phyloP scores from a whole-genome alignment of 2,329 filamentous ascomycete species.

The Colletotrichum gloeosporioides region DNA sequence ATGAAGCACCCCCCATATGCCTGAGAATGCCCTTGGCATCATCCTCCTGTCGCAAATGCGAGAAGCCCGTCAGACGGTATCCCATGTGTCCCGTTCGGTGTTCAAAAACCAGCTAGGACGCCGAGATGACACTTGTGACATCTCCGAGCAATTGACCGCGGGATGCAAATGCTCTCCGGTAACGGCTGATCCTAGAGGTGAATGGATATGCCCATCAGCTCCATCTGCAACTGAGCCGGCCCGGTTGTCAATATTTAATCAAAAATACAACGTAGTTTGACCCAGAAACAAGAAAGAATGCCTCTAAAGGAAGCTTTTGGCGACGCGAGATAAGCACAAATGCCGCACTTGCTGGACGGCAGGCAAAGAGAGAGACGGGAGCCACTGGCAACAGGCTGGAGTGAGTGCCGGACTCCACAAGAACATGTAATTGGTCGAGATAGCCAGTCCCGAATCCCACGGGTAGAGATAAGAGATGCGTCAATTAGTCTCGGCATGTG shows the following conservation, averaged over 20 bases:
- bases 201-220: neutral
- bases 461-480: constrained; percentile 13
- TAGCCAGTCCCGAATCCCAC: neutral
- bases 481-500: constrained; percentile 3
- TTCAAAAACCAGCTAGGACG: neutral
- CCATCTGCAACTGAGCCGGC: neutral
- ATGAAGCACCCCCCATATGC: neutral
- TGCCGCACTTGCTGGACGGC: neutral
- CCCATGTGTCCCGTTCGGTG: neutral
- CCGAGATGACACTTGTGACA: neutral
- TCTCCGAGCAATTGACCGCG: neutral
- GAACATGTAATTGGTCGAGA: constrained; percentile 7
- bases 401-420: neutral
- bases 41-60: neutral
- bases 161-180: neutral
- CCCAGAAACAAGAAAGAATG: neutral
- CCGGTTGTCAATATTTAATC: neutral
- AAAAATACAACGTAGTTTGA: neutral
- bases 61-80: neutral
- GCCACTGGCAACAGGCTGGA: neutral
- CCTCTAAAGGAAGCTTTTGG: neutral
- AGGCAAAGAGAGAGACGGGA: neutral
- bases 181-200: neutral
- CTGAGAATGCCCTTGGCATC: neutral
- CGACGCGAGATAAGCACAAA: constrained; percentile 17